Conservation (phyloP, 441 rosid genomes). For the Pelargonium cotyledonis region DNA sequence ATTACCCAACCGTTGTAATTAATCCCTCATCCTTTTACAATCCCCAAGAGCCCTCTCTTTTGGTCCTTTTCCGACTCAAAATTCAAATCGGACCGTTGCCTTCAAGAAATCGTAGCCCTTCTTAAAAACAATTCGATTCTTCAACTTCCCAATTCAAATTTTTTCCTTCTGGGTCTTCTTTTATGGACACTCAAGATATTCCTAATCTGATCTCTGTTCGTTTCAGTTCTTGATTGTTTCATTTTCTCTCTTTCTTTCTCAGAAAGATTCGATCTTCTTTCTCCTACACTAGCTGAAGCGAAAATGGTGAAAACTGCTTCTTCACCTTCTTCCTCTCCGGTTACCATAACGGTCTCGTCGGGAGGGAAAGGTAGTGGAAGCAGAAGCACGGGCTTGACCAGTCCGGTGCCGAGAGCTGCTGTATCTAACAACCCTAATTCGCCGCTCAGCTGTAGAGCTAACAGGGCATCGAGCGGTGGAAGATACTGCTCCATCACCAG, state of each 20-base stretch:
- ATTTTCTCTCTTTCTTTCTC: not conserved
- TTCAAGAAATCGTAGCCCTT: not conserved
- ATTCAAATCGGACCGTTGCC: constrained; percentile 26
- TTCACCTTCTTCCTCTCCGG: constrained; percentile 56
- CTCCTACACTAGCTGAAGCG: not conserved
- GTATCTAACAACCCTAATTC: constrained; percentile 54
- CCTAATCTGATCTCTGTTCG: not conserved
- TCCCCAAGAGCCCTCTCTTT: constrained; percentile 5
- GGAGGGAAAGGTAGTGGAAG: constrained; percentile 58
- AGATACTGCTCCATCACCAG: constrained; percentile 51
- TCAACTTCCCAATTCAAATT: not conserved
- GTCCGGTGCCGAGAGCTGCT: constrained; percentile 57
- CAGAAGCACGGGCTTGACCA: constrained; percentile 61
- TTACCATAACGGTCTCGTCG: constrained; percentile 58
- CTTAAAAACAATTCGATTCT: not conserved
- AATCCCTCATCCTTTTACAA: not conserved
- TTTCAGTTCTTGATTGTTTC: constrained; percentile 13
- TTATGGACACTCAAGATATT: constrained; percentile 12
- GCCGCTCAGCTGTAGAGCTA: constrained; percentile 43
- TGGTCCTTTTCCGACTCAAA: constrained; percentile 16
- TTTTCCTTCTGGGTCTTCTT: not conserved
- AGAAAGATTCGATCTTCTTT: not conserved
- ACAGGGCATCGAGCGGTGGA: constrained; percentile 36
- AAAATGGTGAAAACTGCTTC: constrained; percentile 48
- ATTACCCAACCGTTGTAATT: constrained; percentile 46